These are phyloP conservation scores for Blastocystis sp. DNA, from an alignment of 352 stramenopile genomes.

Conservation along the genomic window DNA sequence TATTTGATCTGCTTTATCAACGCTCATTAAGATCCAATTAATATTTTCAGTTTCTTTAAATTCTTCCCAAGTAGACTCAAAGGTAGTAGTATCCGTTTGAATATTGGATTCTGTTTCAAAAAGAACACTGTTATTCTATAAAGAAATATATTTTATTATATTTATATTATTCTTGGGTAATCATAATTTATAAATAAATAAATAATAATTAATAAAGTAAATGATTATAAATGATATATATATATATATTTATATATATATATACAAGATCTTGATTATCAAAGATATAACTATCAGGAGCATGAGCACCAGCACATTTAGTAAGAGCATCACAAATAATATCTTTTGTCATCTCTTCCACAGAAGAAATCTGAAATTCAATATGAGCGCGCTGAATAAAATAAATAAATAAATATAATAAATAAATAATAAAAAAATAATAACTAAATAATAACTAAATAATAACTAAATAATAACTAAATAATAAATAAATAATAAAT, in stretches of 20 bases:
- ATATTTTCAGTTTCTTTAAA: conserved; percentile 30
- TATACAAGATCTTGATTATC: too few species aligned
- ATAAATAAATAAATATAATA: not conserved
- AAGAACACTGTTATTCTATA: conserved; percentile 13
- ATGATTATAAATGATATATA: too few species aligned
- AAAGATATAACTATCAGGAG: conserved; percentile 29
- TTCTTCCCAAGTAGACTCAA: conserved; percentile 24
- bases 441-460: too few species aligned
- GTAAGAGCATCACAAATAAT: conserved; percentile 20
- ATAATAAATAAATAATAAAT: too few species aligned
- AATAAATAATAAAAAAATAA: too few species aligned
- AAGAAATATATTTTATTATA: too few species aligned
- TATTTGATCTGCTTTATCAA: conserved; percentile 23
- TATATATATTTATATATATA: too few species aligned
- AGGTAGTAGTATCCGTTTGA: conserved; percentile 5
- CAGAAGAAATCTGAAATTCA: conserved; percentile 19
- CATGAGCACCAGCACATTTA: conserved; percentile 6
- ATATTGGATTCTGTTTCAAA: conserved; percentile 13
- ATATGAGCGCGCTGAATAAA: conserved; percentile 14
- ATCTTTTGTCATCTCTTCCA: conserved; percentile 37
- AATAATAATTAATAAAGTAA: too few species aligned
- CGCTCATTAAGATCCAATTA: conserved; percentile 29
- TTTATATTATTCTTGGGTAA: too few species aligned
- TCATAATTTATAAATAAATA: too few species aligned
- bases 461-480: too few species aligned